Evolutionary conservation across 768 basidiomycete genomes (phyloP).

Genomic region (Galerina sulciceps): DNA sequence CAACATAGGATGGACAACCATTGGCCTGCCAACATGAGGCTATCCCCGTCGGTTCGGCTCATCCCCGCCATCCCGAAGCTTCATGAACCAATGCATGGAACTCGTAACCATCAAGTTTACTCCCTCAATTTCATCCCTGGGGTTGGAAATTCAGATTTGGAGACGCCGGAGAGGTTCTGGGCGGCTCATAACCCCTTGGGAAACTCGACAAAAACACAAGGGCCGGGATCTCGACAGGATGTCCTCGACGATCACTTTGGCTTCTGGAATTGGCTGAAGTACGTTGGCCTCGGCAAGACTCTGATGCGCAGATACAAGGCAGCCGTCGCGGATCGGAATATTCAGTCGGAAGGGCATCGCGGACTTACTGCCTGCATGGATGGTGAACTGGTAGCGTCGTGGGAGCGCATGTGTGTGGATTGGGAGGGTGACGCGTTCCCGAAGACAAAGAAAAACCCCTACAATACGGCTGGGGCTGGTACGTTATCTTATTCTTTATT

Average conservation of each 20-base stretch:
- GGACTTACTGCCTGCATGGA: slow-evolving; percentile 12
- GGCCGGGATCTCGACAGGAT: slow-evolving; percentile 29
- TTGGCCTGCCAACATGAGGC: not conserved
- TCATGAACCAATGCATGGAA: slow-evolving; percentile 30
- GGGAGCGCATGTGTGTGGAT: slow-evolving; percentile 16
- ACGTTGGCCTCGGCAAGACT: slow-evolving; percentile 21
- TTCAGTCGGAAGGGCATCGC: slow-evolving; percentile 13
- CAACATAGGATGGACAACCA: slow-evolving; percentile 10
- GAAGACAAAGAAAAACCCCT: slow-evolving; percentile 12
- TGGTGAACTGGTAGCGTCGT: not conserved
- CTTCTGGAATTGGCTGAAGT: slow-evolving; percentile 34
- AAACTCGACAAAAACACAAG: slow-evolving; percentile 36
- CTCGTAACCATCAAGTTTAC: slow-evolving; percentile 21
- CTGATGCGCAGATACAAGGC: slow-evolving; percentile 7
- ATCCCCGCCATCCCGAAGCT: slow-evolving; percentile 31
- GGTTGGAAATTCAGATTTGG: slow-evolving; percentile 30
- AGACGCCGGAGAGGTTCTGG: slow-evolving; percentile 38
- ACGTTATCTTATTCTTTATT: not conserved
- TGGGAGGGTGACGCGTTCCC: slow-evolving; percentile 16
- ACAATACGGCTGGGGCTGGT: not conserved
- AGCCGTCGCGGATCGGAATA: slow-evolving; percentile 16
- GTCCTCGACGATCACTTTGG: slow-evolving; percentile 35
- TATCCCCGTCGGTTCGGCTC: slow-evolving; percentile 1
- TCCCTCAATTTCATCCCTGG: slow-evolving; percentile 29
- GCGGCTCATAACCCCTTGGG: slow-evolving; percentile 24